phyloP scores from a whole-genome alignment of 1,284 basidiomycete species.

The Apiotrichum gamsii region DNA sequence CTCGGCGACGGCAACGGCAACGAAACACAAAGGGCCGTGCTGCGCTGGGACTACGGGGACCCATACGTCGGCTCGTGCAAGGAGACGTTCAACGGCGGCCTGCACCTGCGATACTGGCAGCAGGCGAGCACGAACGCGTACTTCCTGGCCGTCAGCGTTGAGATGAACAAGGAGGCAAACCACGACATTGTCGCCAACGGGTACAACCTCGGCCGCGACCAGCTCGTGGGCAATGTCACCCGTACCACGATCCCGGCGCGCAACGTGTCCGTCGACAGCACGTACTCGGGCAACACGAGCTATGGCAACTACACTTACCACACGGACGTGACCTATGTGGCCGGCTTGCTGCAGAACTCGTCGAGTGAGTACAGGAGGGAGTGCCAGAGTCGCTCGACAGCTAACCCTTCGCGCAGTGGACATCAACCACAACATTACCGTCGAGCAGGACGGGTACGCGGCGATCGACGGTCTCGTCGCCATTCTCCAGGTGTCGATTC shows the following conservation, averaged over 20 bases:
- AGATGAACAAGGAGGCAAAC: conserved; percentile 57
- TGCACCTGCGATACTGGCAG: conserved; percentile 85
- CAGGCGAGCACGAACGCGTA: conserved; percentile 68
- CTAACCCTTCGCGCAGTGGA: conserved; percentile 48
- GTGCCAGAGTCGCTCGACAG: not conserved
- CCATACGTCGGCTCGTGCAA: conserved; percentile 68
- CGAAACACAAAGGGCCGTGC: conserved; percentile 67
- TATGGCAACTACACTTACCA: conserved; percentile 59
- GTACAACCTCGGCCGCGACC: conserved; percentile 63
- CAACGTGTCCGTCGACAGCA: conserved; percentile 55
- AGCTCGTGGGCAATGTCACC: conserved; percentile 66
- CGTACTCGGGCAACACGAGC: conserved; percentile 24
- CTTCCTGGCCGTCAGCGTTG: conserved; percentile 76
- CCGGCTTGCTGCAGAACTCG: conserved; percentile 62
- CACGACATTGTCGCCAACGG: conserved; percentile 59
- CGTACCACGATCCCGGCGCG: conserved; percentile 56
- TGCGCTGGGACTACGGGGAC: conserved; percentile 74
- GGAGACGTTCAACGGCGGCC: conserved; percentile 80
- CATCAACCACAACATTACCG: conserved; percentile 69
- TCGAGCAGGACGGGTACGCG: conserved; percentile 56
- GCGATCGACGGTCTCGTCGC: conserved; percentile 82
- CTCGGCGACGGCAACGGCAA: conserved; percentile 76
- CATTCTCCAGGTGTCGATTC: conserved; percentile 67
- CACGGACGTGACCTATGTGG: conserved; percentile 60
- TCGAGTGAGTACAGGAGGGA: conserved; percentile 43